Conservation (phyloP, 2,329 filamentous ascomycete species). For the Hirsutella minnesotensis region DNA sequence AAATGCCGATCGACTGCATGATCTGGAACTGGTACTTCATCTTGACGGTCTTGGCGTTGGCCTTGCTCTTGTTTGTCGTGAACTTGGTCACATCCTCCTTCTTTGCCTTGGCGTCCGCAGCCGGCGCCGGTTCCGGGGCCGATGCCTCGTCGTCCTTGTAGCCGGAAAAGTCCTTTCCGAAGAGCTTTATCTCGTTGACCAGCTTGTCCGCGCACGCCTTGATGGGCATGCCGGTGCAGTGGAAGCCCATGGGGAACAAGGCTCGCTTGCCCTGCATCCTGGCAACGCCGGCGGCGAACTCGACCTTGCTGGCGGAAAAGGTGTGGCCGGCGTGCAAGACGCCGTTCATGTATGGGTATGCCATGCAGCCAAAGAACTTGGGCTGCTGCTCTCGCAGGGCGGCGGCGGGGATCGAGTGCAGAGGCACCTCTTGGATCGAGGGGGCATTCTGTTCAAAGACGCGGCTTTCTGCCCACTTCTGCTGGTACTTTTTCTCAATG, state of each 20-base stretch:
- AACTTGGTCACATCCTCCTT: conserved; percentile 88
- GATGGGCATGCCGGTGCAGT: conserved; percentile 92
- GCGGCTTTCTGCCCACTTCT: conserved; percentile 37
- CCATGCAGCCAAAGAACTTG: conserved; percentile 69
- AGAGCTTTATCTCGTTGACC: conserved; percentile 75
- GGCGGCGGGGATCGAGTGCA: conserved; percentile 58
- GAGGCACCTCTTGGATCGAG: conserved; percentile 62
- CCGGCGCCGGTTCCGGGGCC: conserved; percentile 34
- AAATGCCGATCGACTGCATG: conserved; percentile 83
- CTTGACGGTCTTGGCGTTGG: conserved; percentile 77
- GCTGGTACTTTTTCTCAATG: conserved; percentile 86
- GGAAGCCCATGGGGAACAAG: conserved; percentile 86
- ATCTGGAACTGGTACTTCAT: conserved; percentile 96
- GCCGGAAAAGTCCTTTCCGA: conserved; percentile 73
- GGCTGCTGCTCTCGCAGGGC: conserved; percentile 71
- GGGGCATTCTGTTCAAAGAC: conserved; percentile 85
- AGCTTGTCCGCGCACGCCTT: conserved; percentile 96
- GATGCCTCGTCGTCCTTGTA: conserved; percentile 51
- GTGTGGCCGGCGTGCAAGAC: conserved; percentile 82
- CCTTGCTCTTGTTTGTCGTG: conserved; percentile 84
- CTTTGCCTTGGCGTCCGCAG: conserved; percentile 42
- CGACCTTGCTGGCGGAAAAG: conserved; percentile 85
- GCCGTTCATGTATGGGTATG: conserved; percentile 66
- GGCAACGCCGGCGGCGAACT: conserved; percentile 78
- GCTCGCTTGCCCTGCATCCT: conserved; percentile 83